Percentiles rank a stretch among this genome's conserved stretches.
phyloP scores from a whole-genome alignment of 495 filamentous ascomycete species.

The Friedmanniomyces simplex region DNA sequence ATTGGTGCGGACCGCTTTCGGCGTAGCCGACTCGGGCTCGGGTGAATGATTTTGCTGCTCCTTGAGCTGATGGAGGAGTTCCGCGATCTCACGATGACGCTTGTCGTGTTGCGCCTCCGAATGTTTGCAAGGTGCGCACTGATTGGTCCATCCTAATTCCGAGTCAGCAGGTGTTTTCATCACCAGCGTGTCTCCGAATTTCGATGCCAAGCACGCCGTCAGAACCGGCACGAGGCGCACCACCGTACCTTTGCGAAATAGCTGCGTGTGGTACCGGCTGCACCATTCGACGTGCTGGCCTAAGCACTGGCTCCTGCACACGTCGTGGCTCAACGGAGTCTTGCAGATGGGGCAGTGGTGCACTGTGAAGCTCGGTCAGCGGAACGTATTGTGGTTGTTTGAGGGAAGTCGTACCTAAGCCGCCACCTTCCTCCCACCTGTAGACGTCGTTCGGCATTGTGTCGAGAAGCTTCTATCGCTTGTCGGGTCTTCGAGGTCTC shows the following conservation, averaged over 20 bases:
- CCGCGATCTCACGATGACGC: constrained; percentile 21
- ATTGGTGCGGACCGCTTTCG: not conserved
- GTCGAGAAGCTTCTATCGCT: not conserved
- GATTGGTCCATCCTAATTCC: constrained; percentile 2
- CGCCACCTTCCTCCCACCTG: constrained; percentile 20
- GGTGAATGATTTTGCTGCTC: not conserved
- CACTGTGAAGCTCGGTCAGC: constrained; percentile 11
- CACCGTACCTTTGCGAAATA: constrained; percentile 21
- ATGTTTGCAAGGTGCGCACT: constrained; percentile 19
- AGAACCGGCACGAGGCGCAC: not conserved
- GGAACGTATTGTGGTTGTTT: not conserved
- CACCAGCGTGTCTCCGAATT: not conserved
- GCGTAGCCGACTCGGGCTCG: not conserved
- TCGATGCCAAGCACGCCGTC: too few relatives aligned
- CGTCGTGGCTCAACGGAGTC: constrained; percentile 12
- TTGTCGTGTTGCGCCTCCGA: constrained; percentile 18
- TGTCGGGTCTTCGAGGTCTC: not conserved
- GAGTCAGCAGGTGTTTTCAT: not conserved
- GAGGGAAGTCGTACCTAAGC: constrained; percentile 7
- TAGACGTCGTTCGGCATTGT: constrained; percentile 16
- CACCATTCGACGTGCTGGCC: constrained; percentile 28
- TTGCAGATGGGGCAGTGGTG: constrained; percentile 27
- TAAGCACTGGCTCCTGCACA: constrained; percentile 10
- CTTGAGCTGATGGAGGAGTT: constrained; percentile 9
- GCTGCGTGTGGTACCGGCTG: constrained; percentile 19